Evolutionary conservation across 2,329 filamentous ascomycete genomes (phyloP).

Genomic region (Nakataea oryzae): DNA sequence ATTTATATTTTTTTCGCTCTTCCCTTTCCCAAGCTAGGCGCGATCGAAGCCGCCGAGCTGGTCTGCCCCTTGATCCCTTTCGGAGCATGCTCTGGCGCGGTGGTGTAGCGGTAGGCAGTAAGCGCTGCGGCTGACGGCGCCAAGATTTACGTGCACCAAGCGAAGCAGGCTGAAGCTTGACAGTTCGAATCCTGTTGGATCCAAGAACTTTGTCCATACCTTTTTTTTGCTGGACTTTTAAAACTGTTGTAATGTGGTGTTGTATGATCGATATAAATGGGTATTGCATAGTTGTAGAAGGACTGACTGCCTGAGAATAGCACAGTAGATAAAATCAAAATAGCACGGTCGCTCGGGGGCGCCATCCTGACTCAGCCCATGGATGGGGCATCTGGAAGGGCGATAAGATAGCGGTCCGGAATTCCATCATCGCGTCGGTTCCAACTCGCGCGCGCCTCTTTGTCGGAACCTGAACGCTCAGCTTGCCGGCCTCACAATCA

Average conservation of each 20-base stretch:
- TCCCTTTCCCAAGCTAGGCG: no score
- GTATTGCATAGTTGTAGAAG: background rate
- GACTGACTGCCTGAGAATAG: no score
- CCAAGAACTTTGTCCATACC: background rate
- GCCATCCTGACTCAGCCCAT: background rate
- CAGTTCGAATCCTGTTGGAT: background rate
- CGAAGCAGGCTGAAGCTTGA: background rate
- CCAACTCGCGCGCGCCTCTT: background rate
- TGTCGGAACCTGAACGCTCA: background rate
- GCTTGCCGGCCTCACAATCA: background rate
- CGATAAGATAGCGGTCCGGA: background rate
- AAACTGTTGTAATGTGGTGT: background rate
- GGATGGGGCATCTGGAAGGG: background rate
- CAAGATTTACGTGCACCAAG: background rate
- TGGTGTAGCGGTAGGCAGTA: background rate
- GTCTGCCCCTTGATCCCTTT: background rate
- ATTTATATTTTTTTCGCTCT: background rate
- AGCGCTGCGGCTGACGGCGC: background rate
- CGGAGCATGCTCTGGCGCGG: background rate
- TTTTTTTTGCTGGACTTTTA: background rate
- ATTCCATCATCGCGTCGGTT: background rate
- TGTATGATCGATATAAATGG: background rate
- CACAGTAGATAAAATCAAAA: background rate
- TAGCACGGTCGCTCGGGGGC: background rate
- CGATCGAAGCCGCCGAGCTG: background rate